phyloP scores from a whole-genome alignment of 2,329 filamentous ascomycete species.

The Drechslera avenae region DNA sequence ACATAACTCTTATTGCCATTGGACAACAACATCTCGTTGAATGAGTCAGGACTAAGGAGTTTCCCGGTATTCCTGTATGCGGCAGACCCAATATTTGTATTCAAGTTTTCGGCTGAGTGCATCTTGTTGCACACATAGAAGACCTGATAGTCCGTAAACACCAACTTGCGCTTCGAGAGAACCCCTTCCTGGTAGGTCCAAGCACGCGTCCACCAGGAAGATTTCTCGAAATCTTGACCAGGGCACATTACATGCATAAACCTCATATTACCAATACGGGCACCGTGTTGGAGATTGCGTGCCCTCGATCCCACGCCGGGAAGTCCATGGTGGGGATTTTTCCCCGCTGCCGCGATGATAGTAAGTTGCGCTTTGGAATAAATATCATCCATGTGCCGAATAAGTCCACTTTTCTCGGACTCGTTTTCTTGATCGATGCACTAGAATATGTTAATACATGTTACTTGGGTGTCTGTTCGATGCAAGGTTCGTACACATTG shows the following conservation, averaged over 20 bases:
- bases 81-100: too few species aligned
- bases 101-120: not conserved
- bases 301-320: not conserved
- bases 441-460: not conserved
- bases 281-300: not conserved
- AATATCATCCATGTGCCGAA: conserved; percentile 3
- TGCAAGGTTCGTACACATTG: not conserved
- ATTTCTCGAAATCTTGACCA: not conserved
- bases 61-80: too few species aligned
- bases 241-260: not conserved
- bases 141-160: conserved; percentile 5
- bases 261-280: not conserved
- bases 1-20: not conserved
- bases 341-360: conserved; percentile 2
- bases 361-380: not conserved
- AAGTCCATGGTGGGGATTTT: not conserved
- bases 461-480: too few species aligned
- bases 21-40: too few species aligned
- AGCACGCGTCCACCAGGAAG: conserved; percentile 1
- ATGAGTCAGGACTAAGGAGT: too few species aligned
- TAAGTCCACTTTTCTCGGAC: not conserved
- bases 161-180: conserved; percentile 4
- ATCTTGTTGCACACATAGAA: conserved; percentile 5
- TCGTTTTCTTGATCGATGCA: not conserved
- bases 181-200: conserved; percentile 15